phyloP scores from a whole-genome alignment of 2,329 filamentous ascomycete genomes.

The Diaporthe velutina region DNA sequence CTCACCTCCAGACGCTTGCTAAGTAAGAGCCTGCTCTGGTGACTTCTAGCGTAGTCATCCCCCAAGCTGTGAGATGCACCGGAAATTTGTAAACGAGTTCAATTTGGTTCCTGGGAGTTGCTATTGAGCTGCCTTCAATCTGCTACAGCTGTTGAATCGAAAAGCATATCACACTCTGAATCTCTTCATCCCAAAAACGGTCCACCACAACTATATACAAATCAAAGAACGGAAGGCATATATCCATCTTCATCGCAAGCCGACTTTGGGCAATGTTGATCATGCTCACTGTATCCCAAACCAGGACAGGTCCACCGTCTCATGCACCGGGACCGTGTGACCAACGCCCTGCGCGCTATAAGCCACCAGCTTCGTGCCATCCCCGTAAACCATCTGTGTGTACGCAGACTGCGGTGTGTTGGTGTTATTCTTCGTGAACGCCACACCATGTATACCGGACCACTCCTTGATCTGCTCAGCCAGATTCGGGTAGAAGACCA shows the following conservation, averaged over 20 bases:
- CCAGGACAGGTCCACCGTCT: conserved; percentile 39
- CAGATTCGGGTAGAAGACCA: conserved; percentile 45
- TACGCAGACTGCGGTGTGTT: conserved; percentile 46
- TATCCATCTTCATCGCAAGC: no score
- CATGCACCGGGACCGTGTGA: conserved; percentile 48
- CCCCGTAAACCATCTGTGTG: conserved; percentile 48
- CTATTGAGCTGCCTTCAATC: neutral
- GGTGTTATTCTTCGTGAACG: conserved; percentile 42
- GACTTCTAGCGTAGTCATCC: neutral
- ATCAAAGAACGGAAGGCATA: neutral
- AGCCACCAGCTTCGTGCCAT: conserved; percentile 48
- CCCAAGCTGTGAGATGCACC: accelerated
- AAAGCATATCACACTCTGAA: neutral
- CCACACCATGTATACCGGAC: conserved; percentile 46
- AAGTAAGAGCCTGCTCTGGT: neutral
- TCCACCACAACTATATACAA: neutral
- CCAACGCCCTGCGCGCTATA: conserved; percentile 47
- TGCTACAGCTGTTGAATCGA: neutral
- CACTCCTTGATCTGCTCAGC: conserved; percentile 49
- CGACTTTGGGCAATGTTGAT: no score
- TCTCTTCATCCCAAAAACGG: neutral
- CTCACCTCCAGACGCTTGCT: neutral
- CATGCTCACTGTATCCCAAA: conserved; percentile 30
- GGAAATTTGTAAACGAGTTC: no score
- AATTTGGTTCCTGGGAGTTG: no score